A percentile compares a stretch with the other conserved stretches of the same genome.
Evolutionary conservation across 2,329 filamentous ascomycete species (phyloP).

Genomic region (Penicillium italicum): DNA sequence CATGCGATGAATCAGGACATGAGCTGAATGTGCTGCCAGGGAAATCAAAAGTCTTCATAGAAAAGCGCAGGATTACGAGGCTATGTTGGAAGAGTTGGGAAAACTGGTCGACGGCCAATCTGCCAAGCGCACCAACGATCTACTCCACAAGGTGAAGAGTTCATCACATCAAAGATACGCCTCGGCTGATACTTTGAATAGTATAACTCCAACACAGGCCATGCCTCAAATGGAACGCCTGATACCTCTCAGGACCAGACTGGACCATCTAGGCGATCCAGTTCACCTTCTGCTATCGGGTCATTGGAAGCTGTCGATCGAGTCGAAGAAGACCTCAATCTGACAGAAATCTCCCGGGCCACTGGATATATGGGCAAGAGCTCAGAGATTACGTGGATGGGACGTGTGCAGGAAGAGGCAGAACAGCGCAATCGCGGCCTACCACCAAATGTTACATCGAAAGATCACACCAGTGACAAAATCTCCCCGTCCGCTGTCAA

Average conservation of each 20-base stretch:
- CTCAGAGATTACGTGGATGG: constrained; percentile 16
- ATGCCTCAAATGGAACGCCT: not conserved
- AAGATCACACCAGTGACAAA: not conserved
- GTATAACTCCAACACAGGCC: not conserved
- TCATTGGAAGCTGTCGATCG: constrained; percentile 11
- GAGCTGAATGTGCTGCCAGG: not conserved
- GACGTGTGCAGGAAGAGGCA: constrained; percentile 2
- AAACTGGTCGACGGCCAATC: not conserved
- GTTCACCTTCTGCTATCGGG: constrained; percentile 8
- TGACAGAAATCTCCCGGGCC: constrained; percentile 4
- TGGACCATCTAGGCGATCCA: not conserved
- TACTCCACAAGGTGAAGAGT: constrained; percentile 3
- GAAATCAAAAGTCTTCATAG: not conserved
- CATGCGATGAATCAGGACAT: not conserved
- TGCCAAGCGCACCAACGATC: not conserved
- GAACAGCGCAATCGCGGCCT: not conserved
- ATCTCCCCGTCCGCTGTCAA: constrained; percentile 10
- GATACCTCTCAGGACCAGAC: not conserved
- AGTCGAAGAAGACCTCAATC: constrained; percentile 13
- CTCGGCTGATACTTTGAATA: not conserved
- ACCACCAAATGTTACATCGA: not conserved
- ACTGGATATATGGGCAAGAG: constrained; percentile 16
- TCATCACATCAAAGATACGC: not conserved
- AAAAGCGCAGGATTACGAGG: constrained; percentile 8
- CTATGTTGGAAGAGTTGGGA: constrained; percentile 5